Evolutionary conservation across 2,329 filamentous ascomycete species (phyloP).

Genomic region (Coleophoma cylindrospora): DNA sequence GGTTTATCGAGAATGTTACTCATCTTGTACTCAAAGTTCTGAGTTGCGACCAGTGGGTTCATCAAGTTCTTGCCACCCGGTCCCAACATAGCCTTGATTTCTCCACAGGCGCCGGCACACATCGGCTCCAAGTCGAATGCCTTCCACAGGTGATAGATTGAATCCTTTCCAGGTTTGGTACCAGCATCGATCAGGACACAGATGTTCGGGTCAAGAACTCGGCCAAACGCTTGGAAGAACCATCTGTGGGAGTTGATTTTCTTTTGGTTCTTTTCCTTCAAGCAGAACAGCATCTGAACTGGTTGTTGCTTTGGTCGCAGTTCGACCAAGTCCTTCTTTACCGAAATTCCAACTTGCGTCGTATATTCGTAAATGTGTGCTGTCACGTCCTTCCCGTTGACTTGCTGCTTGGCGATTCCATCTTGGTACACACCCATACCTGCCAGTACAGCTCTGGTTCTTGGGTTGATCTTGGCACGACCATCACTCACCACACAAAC

Average conservation of each 20-base stretch:
- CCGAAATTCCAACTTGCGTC: slow-evolving; percentile 76
- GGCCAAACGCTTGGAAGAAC: slow-evolving; percentile 98
- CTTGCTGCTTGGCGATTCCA: slow-evolving; percentile 96
- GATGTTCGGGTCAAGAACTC: slow-evolving; percentile 89
- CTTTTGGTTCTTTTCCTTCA: slow-evolving; percentile 99
- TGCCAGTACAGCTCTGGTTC: slow-evolving; percentile 83
- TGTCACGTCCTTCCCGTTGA: slow-evolving; percentile 93
- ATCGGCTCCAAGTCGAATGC: slow-evolving; percentile 96
- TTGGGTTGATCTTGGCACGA: slow-evolving; percentile 91
- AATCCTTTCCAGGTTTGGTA: slow-evolving; percentile 88
- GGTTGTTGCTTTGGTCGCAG: slow-evolving; percentile 83
- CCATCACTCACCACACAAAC: slow-evolving; percentile 97
- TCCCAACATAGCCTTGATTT: slow-evolving; percentile 97
- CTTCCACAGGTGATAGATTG: slow-evolving; percentile 98
- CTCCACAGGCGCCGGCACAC: slow-evolving; percentile 95
- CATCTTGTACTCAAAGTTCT: slow-evolving; percentile 99
- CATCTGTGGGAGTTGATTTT: slow-evolving; percentile 99
- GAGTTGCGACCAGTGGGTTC: slow-evolving; percentile 90
- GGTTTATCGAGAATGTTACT: slow-evolving; percentile 99
- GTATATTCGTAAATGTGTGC: slow-evolving; percentile 98
- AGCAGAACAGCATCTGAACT: slow-evolving; percentile 93
- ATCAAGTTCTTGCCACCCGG: slow-evolving; percentile 79
- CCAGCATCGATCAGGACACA: slow-evolving; percentile 95
- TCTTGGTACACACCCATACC: slow-evolving; percentile 97
- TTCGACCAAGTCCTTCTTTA: slow-evolving; percentile 85